These are phyloP conservation scores for Candida mesenterica DNA, from an alignment of 1,139 yeast species.

Conservation along the genomic window DNA sequence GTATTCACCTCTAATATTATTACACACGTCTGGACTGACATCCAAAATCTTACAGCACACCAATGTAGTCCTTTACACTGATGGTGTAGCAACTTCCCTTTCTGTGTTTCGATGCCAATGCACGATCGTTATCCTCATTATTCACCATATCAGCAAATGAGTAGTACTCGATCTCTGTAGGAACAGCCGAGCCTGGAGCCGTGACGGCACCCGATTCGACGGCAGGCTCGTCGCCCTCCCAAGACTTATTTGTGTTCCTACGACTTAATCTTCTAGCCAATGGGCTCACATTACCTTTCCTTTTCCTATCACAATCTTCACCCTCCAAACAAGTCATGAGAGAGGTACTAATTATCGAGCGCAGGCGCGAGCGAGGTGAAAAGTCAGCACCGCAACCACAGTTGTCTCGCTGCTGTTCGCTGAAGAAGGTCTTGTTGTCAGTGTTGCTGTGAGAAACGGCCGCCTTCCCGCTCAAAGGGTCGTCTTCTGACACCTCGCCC, in stretches of 20 bases:
- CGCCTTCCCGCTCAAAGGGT: neutral
- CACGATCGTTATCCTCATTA: conserved; percentile 15
- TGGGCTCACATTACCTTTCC: conserved; percentile 6
- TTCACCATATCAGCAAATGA: conserved; percentile 34
- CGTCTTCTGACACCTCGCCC: neutral
- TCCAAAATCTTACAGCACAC: conserved; percentile 9
- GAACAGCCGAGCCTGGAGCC: neutral
- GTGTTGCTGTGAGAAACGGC: conserved; percentile 1
- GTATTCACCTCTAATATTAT: too few species aligned
- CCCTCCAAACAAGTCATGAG: conserved; percentile 22
- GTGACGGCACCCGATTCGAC: too few species aligned
- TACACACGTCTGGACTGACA: too few species aligned
- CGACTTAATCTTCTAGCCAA: conserved; percentile 10
- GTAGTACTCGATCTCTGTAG: conserved; percentile 25
- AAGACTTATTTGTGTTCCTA: conserved; percentile 3
- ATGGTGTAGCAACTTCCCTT: conserved; percentile 19
- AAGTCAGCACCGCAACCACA: conserved; percentile 2
- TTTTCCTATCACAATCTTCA: conserved; percentile 8
- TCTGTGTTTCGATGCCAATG: conserved; percentile 11
- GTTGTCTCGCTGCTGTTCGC: conserved; percentile 2
- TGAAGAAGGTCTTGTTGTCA: conserved; percentile 6
- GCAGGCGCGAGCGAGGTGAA: conserved; percentile 16
- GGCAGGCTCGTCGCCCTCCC: too few species aligned
- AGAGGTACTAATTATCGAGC: conserved; percentile 26
- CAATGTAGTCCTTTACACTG: conserved; percentile 22